These are phyloP conservation scores for Termitomyces sp. DNA, from an alignment of 768 basidiomycete genomes.

Conservation along the genomic window DNA sequence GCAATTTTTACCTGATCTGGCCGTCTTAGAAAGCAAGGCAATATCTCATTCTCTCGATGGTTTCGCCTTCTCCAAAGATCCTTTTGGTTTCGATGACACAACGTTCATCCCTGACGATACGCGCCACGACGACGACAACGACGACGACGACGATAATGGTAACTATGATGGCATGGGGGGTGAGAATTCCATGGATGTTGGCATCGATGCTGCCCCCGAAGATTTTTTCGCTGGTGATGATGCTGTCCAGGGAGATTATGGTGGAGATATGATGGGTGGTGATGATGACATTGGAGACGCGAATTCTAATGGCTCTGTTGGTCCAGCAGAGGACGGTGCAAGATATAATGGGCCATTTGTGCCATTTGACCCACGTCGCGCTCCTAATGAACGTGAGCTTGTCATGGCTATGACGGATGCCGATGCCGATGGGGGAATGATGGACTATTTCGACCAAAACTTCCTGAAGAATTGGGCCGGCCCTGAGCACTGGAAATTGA, in stretches of 20 bases:
- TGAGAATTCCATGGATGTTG: conserved; percentile 15
- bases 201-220: conserved; percentile 23
- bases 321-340: conserved; percentile 37
- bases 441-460: conserved; percentile 89
- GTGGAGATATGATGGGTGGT: conserved; percentile 20
- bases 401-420: conserved; percentile 82
- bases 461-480: conserved; percentile 97
- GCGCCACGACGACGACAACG: conserved; percentile 27
- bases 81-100: conserved; percentile 58
- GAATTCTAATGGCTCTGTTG: conserved; percentile 43
- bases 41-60: conserved; percentile 79
- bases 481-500: conserved; percentile 96
- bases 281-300: conserved; percentile 42
- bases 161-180: conserved; percentile 30
- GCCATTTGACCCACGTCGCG: conserved; percentile 84
- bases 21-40: conserved; percentile 58
- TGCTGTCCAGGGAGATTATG: conserved; percentile 33
- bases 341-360: conserved; percentile 49
- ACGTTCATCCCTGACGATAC: conserved; percentile 59
- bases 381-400: conserved; percentile 73
- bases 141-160: conserved; percentile 19
- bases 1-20: conserved; percentile 72
- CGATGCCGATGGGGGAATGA: conserved; percentile 51
- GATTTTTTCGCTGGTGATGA: conserved; percentile 66
- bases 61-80: conserved; percentile 80